A percentile compares a stretch with the other conserved stretches of the same genome.
phyloP scores from a whole-genome alignment of 1,284 basidiomycete species.

The Fomitopsis betulina region DNA sequence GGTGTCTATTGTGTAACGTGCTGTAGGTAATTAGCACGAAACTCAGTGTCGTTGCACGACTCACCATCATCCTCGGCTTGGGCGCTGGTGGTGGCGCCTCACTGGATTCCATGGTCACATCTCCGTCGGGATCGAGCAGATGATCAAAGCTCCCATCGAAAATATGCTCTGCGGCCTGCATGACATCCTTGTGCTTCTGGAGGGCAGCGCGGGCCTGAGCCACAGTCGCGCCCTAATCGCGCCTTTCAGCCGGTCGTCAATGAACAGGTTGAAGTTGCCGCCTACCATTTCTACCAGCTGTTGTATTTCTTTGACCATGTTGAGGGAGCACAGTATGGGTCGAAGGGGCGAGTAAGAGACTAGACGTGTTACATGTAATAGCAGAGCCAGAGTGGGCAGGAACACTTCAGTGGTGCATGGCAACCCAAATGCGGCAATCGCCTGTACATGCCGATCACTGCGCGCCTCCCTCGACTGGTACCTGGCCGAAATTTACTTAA shows the following conservation, averaged over 20 bases:
- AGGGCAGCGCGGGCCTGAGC: conserved; percentile 78
- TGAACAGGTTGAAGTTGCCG: neutral
- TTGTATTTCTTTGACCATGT: conserved; percentile 31
- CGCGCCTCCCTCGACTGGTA: neutral
- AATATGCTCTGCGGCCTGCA: conserved; percentile 84
- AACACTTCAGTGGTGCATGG: neutral
- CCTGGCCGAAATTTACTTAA: too few relatives aligned
- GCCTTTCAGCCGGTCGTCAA: neutral
- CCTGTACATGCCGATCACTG: neutral
- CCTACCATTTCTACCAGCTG: conserved; percentile 37
- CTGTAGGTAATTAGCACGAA: neutral
- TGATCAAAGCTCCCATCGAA: conserved; percentile 79
- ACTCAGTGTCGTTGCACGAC: conserved; percentile 10
- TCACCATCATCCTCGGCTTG: conserved; percentile 25
- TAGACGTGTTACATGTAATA: neutral
- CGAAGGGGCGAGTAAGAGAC: neutral
- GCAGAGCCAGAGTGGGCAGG: neutral
- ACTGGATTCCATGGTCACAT: conserved; percentile 23
- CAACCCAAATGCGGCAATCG: neutral
- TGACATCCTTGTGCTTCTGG: conserved; percentile 75
- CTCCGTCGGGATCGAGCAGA: conserved; percentile 50
- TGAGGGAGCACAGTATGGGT: neutral
- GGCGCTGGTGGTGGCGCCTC: conserved; percentile 13
- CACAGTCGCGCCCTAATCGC: conserved; percentile 64
- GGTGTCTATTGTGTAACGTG: conserved; percentile 52